Percentiles rank a stretch among this genome's conserved stretches.
These are phyloP conservation scores for Maudiozyma saulgeensis DNA, from an alignment of 805 yeast species.

Conservation along the genomic window DNA sequence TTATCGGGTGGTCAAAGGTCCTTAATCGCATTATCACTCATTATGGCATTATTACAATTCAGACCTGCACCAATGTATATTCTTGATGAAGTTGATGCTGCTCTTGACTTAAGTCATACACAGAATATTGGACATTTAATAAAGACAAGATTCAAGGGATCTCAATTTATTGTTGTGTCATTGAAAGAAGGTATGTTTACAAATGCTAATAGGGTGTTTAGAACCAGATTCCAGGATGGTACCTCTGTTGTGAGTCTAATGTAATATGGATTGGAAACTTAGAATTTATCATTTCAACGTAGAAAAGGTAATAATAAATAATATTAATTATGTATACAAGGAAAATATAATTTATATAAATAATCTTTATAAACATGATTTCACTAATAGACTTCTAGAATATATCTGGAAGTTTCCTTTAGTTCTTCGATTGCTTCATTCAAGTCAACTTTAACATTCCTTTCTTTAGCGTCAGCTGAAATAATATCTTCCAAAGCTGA, in stretches of 20 bases:
- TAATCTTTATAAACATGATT: neutral
- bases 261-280: constrained; percentile 24
- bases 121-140: constrained; percentile 95
- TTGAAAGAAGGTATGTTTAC: constrained; percentile 97
- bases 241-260: constrained; percentile 80
- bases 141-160: constrained; percentile 88
- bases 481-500: constrained; percentile 80
- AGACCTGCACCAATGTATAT: constrained; percentile 99
- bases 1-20: constrained; percentile 96
- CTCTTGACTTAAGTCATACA: constrained; percentile 91
- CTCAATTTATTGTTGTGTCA: constrained; percentile 93
- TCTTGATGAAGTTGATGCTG: constrained; percentile 97
- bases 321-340: neutral
- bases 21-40: constrained; percentile 81
- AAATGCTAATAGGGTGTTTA: constrained; percentile 88
- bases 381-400: constrained; percentile 76
- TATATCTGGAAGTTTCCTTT: constrained; percentile 87
- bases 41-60: constrained; percentile 84
- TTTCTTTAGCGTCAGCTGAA: constrained; percentile 54
- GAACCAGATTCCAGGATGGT: constrained; percentile 93
- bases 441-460: constrained; percentile 61
- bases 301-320: neutral
- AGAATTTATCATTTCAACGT: neutral
- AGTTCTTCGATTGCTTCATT: constrained; percentile 80
- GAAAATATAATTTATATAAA: neutral